Evolutionary conservation across 1,284 basidiomycete species (phyloP).

Genomic region (Sanghuangporus weigelae): DNA sequence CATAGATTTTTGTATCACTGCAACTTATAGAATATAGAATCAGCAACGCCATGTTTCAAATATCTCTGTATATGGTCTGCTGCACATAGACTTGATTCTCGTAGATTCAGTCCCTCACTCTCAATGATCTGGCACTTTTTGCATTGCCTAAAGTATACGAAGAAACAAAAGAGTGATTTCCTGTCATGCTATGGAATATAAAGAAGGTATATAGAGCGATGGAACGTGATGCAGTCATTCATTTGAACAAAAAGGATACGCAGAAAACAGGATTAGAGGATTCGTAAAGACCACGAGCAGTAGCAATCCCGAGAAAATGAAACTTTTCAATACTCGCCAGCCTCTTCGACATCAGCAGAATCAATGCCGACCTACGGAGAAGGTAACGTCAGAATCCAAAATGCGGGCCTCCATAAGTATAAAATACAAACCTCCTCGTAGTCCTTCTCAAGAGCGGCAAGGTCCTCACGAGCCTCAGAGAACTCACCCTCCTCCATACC

Average conservation of each 20-base stretch:
- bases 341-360: constrained; percentile 81
- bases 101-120: not conserved
- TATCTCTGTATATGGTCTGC: not conserved
- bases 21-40: not conserved
- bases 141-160: constrained; percentile 2
- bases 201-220: constrained; percentile 16
- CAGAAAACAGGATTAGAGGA: constrained; percentile 16
- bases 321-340: constrained; percentile 61
- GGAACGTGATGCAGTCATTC: constrained; percentile 13
- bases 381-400: constrained; percentile 51
- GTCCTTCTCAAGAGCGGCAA: constrained; percentile 95
- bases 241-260: constrained; percentile 9
- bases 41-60: not conserved
- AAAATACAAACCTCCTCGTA: constrained; percentile 78
- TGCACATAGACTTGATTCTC: not conserved
- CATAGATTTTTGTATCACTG: not conserved
- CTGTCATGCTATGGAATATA: constrained; percentile 3
- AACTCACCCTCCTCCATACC: constrained; percentile 99
- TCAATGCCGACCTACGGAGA: constrained; percentile 73
- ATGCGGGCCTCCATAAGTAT: constrained; percentile 31
- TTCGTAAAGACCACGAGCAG: constrained; percentile 12
- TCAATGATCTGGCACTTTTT: not conserved
- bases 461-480: constrained; percentile 95
- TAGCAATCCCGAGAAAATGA: constrained; percentile 10
- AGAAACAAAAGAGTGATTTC: constrained; percentile 3